Evolutionary conservation across 2,329 filamentous ascomycete genomes (phyloP), one percentile per base, ranked within the genome.

Genomic region (Neospermospora avenae): DNA sequence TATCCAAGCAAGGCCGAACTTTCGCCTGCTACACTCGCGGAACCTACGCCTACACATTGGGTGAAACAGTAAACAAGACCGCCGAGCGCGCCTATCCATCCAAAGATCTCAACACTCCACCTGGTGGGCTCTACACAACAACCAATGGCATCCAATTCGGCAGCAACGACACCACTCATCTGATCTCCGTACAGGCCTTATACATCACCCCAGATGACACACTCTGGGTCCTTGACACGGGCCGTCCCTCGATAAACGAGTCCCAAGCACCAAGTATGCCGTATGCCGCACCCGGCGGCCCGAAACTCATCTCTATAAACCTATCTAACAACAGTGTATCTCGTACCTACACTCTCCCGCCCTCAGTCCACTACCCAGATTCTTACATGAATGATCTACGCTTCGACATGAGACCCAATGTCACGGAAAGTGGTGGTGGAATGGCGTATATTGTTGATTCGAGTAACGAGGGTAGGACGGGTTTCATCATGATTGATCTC

Each of bases 311-410:
- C 8, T 31, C 46, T 13, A 44, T 44, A 63, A 67, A 49, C 77
- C 74, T 0, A 78, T 75, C 65, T 7, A 44, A 16, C 16, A 44
- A 44, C n/a, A 44, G 14, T 20, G n/a, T 44, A 20, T 20, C 7
- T n/a, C 41, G n/a, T 5, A 44, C 41, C 16, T 18, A 18, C n/a
- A 79, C 76, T 1, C 75, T 80, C 59, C 75, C 77, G 0, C 35
- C 73, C 0, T 70, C 65, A 5, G 76, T 79, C 3, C 75, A 78
- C 63, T 79, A 74, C 61, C 77, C 77, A 2, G 77, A 78, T 64
- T 75, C 73, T 28, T 80, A 78, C 68, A 73, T 79, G 65, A 79
- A 79, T 61, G 77, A 79, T 60, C 58, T 80, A 2, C 75, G 77
- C 25, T 78, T 80, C 68, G 77, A 80, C 64, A 70, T 79, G 35